Base-by-base conservation (phyloP, 2,329 filamentous ascomycete species). In the Rhinocladiella mackenziei region DNA sequence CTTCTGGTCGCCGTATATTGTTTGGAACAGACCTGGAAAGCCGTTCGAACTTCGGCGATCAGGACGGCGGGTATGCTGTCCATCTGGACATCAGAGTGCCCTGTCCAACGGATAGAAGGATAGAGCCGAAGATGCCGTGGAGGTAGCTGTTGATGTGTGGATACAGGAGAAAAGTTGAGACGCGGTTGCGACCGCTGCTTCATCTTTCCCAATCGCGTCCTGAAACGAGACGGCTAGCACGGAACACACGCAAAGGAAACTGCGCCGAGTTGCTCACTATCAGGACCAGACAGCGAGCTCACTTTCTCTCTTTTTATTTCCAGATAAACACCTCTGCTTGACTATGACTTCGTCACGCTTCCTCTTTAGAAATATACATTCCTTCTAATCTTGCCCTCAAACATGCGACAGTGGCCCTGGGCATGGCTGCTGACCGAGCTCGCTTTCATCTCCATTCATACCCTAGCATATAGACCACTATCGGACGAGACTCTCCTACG, bases 401-500 rank as follows among this genome's bases (percentile, higher is more conserved):
- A 20, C 20, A 50, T 50, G 47, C 39, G 42, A 38, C 31, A 30
- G 23, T 31, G 38, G 38, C 38, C 9, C 32, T 28, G 10, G 28
- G 32, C 19, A 31, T 36, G 38, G 38, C 8, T 35, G 42, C 34
- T 44, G 44, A 36, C 37, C 5, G 19, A 14, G 14, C 11, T 41
- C 25, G 20, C 33, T 13, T 11, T 42, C 19, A 14, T 45, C 28
- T 45, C 42, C 13, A 23, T 33, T 14, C 22, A 26, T 5, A 58
- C 54, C 30, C 25, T 58, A 28, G 75, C 75, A 43, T 83, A 83
- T 65, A 71, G 72, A 31, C 60, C 72, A 17, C 73, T 97, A 45
- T 86, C 87, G 25, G 85, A 95, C 67, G 76, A 78, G 44, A 83
- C 84, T 23, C 74, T 97, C 31, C 76, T 73, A 52, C 22, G 52